Base-by-base conservation (phyloP, 2,329 filamentous ascomycete genomes). In the Curvularia spicifera region DNA sequence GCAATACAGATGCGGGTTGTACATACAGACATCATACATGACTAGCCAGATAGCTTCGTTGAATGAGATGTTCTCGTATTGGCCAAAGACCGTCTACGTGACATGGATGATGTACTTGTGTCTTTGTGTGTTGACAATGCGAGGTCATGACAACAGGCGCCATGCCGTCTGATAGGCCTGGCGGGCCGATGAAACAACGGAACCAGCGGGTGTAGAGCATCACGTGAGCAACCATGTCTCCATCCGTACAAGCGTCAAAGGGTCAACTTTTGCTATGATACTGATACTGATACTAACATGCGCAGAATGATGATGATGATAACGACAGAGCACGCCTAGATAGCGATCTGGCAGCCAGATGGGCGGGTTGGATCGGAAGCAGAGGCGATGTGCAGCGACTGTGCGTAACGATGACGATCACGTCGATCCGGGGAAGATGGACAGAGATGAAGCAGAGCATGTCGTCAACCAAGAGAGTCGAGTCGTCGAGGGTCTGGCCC, bases 1-100 rank as follows among this genome's bases (percentile, higher is more conserved):
- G 71, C 70, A 68, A 71, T 71, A 76, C 73, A 75, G 72, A 76
- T 73, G 68, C 71, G 70, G 70, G 69, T 60, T 63, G 66, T 61
- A 75, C 68, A 74, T 66, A 12, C 10, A 10, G 9, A 12, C 6
- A 31, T 4, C 10, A 10, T 31, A 12, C 6, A 31, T 4, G 33
- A 35, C 33, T 12, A 35, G 33, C 33, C 13, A 35, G 13, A 35
- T 9, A 35, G 22, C 12, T 8, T 43, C 4, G 20, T 12, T 43
- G n/a, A 24, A 43, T 43, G 40, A 24, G 13, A 13, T 15, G 12
- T 24, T 3, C 24, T 4, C 1, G 12, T 6, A 24, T 3, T 15
- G 40, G n/a, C 28, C 15, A 15, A 43, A 26, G 40, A 43, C 9
- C 1, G 13, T 9, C 22, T n/a, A n/a, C 13, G 24, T 24, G 40